A percentile compares a stretch with the other conserved stretches of the same genome.
These are phyloP conservation scores for Anisodus acutangulus DNA, from an alignment of 257 asterid species.

Conservation along the genomic window DNA sequence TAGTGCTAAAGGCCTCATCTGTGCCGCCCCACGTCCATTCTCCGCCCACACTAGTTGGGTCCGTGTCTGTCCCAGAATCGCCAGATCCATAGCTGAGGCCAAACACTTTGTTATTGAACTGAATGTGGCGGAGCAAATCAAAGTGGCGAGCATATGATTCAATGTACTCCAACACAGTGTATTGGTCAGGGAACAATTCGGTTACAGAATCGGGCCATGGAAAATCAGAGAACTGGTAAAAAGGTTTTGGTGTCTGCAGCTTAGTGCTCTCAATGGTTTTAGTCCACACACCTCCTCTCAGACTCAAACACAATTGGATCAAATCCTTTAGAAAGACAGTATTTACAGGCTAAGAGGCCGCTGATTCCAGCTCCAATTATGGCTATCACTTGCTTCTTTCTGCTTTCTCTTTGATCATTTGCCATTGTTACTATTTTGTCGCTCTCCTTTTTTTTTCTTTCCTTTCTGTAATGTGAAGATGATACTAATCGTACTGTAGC, in stretches of 20 bases:
- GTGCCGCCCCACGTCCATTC: constrained; percentile 39
- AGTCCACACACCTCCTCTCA: constrained; percentile 46
- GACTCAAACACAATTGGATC: constrained; percentile 54
- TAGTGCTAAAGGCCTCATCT: background rate
- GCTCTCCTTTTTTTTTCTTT: too few species aligned
- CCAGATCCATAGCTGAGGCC: constrained; percentile 41
- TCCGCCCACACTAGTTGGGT: constrained; percentile 24
- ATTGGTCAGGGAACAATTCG: constrained; percentile 40
- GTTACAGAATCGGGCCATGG: constrained; percentile 55
- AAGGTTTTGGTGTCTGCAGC: constrained; percentile 33
- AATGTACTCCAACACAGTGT: constrained; percentile 41
- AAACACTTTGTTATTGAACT: constrained; percentile 44
- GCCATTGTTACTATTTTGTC: background rate
- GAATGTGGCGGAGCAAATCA: constrained; percentile 42
- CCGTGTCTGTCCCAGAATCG: background rate
- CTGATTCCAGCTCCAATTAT: constrained; percentile 63
- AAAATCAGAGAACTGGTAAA: constrained; percentile 58
- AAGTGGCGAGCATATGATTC: constrained; percentile 49
- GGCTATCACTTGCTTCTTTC: constrained; percentile 35
- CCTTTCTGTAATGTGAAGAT: too few species aligned
- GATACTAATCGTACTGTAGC: too few species aligned
- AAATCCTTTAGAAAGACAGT: constrained; percentile 52
- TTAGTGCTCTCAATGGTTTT: constrained; percentile 13
- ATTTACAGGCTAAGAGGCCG: constrained; percentile 62
- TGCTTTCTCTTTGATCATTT: constrained; percentile 28